These are phyloP conservation scores for Cystofilobasidium capitatum DNA, from an alignment of 768 basidiomycete genomes.

Conservation along the genomic window DNA sequence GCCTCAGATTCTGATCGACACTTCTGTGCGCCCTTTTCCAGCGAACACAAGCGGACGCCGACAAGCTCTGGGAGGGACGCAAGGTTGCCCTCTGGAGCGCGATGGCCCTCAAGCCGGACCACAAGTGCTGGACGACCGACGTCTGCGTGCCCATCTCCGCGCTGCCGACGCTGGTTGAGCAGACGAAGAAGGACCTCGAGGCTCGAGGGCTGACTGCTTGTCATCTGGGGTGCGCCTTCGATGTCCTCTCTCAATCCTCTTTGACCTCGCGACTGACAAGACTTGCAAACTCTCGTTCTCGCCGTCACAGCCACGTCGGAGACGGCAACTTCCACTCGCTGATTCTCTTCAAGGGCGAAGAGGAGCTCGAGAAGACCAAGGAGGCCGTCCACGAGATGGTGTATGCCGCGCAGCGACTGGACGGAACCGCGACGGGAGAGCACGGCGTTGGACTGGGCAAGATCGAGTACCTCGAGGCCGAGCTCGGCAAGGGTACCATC, in stretches of 20 bases:
- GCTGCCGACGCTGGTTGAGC: constrained; percentile 44
- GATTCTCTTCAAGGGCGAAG: constrained; percentile 35
- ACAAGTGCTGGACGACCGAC: constrained; percentile 32
- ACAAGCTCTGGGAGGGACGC: constrained; percentile 70
- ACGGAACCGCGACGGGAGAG: constrained; percentile 43
- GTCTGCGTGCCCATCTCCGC: constrained; percentile 42
- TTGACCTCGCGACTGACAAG: not conserved
- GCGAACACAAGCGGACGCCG: constrained; percentile 50
- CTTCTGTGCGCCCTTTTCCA: not conserved
- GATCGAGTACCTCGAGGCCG: constrained; percentile 60
- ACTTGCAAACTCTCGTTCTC: too few species aligned
- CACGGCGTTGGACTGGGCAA: constrained; percentile 74
- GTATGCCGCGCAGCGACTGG: constrained; percentile 41
- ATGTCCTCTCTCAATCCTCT: not conserved
- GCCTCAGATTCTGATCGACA: constrained; percentile 38
- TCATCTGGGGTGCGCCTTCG: constrained; percentile 10
- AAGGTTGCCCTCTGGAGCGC: constrained; percentile 54
- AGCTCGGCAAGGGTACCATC: constrained; percentile 73
- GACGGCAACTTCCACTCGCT: constrained; percentile 43
- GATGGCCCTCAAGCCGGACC: constrained; percentile 19
- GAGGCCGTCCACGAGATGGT: constrained; percentile 35
- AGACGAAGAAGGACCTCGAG: constrained; percentile 68
- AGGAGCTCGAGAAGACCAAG: constrained; percentile 29
- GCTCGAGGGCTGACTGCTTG: constrained; percentile 53
- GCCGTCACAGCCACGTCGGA: constrained; percentile 27